Base-by-base conservation (phyloP, 2,329 filamentous ascomycete genomes). In the Elsinoe australis region DNA sequence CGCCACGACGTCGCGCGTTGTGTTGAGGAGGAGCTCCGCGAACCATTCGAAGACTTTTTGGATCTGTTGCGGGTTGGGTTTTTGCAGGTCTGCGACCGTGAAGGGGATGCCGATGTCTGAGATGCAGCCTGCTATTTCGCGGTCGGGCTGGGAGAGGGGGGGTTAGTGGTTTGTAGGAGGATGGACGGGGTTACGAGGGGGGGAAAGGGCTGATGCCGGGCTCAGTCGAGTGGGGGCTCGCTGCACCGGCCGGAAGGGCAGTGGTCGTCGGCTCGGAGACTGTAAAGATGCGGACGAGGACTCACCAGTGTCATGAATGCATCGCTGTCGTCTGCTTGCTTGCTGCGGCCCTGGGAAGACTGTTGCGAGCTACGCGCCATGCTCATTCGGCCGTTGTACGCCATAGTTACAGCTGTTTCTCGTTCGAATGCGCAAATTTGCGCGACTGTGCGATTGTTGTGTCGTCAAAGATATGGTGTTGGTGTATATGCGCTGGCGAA, bases 11-110 rank as follows among this genome's bases (percentile, higher is more conserved):
- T 95, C 88, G 58, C 88, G 85, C 28, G 89, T 95, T 48, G 86
- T 83, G 69, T 95, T 95, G 71, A 95, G 87, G 21, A 96, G 78
- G 14, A 95, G 74, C 62, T 95, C 89, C 51, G 88, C 89, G 58
- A 98, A 92, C 84, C 88, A 94, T 74, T 98, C 92, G 63, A 96
- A 94, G 46, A 98, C 88, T 73, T 92, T 88, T 67, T 98, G 92
- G 47, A 96, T 89, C 61, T 95, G 88, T 52, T 90, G 79, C 2
- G 92, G 84, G 59, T 95, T 95, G 4, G 92, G 92, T 63, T 95
- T 96, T 58, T 90, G 82, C 32, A 98, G 76, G 67, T 98, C 90
- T 52, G 84, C 79, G 14, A 89, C 74, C 28, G 80, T 85, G 66
- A 96, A 95, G 21, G 80, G 82, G 59, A 96, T 89, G 51, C 90